Evolutionary conservation across 129 eudicot genomes (phyloP), one percentile per base, ranked within the genome.

Genomic region (Deinandra increscens): DNA sequence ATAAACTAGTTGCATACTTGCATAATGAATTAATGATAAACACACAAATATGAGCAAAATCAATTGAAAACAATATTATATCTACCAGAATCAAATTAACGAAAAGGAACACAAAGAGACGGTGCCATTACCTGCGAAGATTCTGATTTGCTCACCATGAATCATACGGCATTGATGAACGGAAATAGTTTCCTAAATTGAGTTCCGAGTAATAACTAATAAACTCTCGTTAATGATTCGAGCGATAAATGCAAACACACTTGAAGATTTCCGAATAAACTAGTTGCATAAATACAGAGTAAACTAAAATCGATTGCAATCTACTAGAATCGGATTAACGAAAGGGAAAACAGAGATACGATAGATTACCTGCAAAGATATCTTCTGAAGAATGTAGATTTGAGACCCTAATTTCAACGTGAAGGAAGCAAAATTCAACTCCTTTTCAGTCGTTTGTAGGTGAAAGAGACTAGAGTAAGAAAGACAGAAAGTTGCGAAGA

Each of bases 371-470:
- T 55, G 17, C 33, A 50, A 51, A 51, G 33, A 31, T n/a, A n/a
- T 33, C 2, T 26, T 64, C 19, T 43, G 68, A 59, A 11, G 45
- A 59, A 14, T 59, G 31, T 59, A 33, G 67, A 26, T 15, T 33
- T 9, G 8, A 17, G 8, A 15, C 51, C 14, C 5, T 29, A 61
- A 60, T 45, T 60, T 72, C 15, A 72, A 45, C 37, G 38, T 23
- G 63, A 69, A 36, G 31, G 19, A 68, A 64, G 65, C 78, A 74
- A 64, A 64, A 74, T 74, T 74, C 48, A 65, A 65, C 22, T 42
- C 58, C 12, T 1, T 39, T 53, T 23, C 53, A 22, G 45, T 49
- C 19, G 38, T 50, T 49, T 64, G 71, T 11, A 33, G 46, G 51
- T 62, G 62, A 42, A 44, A 23, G 48, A 26, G 31, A 26, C 31